Base-by-base conservation (phyloP, 2,329 filamentous ascomycete species). In the Calycina marina region DNA sequence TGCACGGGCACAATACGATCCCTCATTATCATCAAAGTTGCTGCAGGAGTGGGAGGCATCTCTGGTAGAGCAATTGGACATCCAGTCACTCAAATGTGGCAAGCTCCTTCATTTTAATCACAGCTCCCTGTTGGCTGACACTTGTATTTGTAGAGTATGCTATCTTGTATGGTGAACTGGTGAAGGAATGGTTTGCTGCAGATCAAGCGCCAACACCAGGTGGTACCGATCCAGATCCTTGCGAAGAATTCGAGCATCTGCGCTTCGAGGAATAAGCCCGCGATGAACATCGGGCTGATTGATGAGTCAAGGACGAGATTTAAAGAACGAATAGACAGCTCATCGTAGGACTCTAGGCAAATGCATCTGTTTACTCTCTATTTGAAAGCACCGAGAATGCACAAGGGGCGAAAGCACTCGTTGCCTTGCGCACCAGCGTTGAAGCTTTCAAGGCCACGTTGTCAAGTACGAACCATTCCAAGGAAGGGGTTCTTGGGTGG, bases 51-150 rank as follows among this genome's bases (percentile, higher is more conserved):
- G 62, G 51, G 60, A 72, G 40, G 40, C 49, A 10, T 53, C 58
- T 14, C 45, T 75, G n/a, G 51, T 59, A 18, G 48, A 57, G 15
- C 59, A 62, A 18, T 41, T 75, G 4, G 47, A 57, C 10, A 54
- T 61, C n/a, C 57, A 69, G 40, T 59, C 59, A n/a, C 56, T 61
- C 30, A 69, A 65, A 36, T 63, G 70, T 41, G 58, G n/a, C n/a
- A n/a, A n/a, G n/a, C n/a, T n/a, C n/a, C n/a, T n/a, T n/a, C n/a
- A n/a, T n/a, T n/a, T n/a, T n/a, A n/a, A n/a, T n/a, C n/a, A n/a
- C n/a, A n/a, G n/a, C n/a, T n/a, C n/a, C n/a, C n/a, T n/a, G n/a
- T n/a, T n/a, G n/a, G n/a, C n/a, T n/a, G n/a, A n/a, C n/a, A n/a
- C n/a, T n/a, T n/a, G n/a, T n/a, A n/a, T n/a, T n/a, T n/a, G n/a